Conservation (phyloP, 495 filamentous ascomycete species). For the Tuber melanosporum region DNA sequence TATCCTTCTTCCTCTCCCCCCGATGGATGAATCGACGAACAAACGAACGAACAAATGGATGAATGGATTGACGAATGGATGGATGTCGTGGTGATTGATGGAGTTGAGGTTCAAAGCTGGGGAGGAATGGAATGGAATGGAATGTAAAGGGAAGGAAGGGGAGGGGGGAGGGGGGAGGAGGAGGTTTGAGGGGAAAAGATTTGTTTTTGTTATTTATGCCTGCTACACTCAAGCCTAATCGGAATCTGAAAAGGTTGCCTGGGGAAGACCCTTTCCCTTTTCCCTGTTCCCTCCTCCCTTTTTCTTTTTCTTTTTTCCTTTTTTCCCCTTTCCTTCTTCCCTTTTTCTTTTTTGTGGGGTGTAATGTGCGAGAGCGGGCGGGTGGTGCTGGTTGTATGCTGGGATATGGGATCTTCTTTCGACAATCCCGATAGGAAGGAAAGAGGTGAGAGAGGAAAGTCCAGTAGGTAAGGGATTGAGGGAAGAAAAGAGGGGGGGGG, state of each 20-base stretch:
- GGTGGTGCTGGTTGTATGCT: not conserved
- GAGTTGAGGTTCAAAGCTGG: not conserved
- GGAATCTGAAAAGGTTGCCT: not conserved
- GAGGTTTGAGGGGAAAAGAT: not conserved
- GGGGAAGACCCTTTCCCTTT: not conserved
- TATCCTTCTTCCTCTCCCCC: not conserved
- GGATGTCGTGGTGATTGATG: not conserved
- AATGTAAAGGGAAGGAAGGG: not conserved
- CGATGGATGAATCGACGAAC: too few relatives aligned
- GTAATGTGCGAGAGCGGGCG: not conserved
- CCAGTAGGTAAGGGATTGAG: not conserved
- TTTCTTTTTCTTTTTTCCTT: not conserved
- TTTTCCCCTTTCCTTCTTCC: not conserved
- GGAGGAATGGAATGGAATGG: not conserved
- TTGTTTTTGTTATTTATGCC: constrained; percentile 4
- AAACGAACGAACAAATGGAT: not conserved
- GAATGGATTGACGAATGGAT: not conserved
- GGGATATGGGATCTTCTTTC: not conserved
- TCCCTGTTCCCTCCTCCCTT: not conserved
- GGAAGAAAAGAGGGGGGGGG: not conserved
- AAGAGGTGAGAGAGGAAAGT: not conserved
- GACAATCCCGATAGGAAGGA: not conserved
- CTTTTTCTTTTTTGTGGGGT: not conserved
- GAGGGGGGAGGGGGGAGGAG: not conserved
- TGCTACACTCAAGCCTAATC: not conserved